Base-by-base conservation (phyloP, 371 early-diverging fungal genomes). In the Saksenaea vasiformis region DNA sequence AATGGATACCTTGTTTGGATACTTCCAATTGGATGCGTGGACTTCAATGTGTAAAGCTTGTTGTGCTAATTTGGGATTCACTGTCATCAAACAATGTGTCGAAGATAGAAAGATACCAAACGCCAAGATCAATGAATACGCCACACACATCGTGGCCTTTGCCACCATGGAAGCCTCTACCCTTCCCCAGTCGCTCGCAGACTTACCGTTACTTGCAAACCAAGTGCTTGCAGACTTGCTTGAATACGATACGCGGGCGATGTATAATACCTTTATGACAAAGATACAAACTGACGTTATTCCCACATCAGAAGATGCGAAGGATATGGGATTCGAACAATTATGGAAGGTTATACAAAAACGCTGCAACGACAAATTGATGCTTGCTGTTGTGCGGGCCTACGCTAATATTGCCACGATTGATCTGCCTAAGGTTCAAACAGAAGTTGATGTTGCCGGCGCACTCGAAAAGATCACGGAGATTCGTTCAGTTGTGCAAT, bases 1-100 rank as follows among this genome's bases (percentile, higher is more conserved):
- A 38, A 38, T 79, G 14, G 73, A 74, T 41, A 67, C 68, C 5
- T 59, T 77, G 26, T 71, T 79, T 58, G 75, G 73, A 0, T 74
- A 76, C 34, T 79, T 79, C 54, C 83, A 82, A 58, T 67, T 68
- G 58, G 60, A 69, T 10, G 66, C 47, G 1, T 77, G 77, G 78
- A 61, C 78, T 5, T 56, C 65, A 0, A 60, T 73, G 60, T 74
- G 72, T 43, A 72, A 61, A 44, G 71, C 79, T 1, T 68, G 64
- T 61, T 76, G 73, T 54, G 70, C 70, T 2, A 71, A 76, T 26
- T 41, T 74, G 14, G 82, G 73, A 1, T 41, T 75, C 22, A 64
- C 70, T 14, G 64, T 82, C 8, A 68, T 81, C 1, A 65, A 72
- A 19, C 70, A 76, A 14, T 70, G 68, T 22, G 35, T 73, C 7